Conservation (phyloP, 371 early-diverging fungal genomes). For the Coemansia sp. region DNA sequence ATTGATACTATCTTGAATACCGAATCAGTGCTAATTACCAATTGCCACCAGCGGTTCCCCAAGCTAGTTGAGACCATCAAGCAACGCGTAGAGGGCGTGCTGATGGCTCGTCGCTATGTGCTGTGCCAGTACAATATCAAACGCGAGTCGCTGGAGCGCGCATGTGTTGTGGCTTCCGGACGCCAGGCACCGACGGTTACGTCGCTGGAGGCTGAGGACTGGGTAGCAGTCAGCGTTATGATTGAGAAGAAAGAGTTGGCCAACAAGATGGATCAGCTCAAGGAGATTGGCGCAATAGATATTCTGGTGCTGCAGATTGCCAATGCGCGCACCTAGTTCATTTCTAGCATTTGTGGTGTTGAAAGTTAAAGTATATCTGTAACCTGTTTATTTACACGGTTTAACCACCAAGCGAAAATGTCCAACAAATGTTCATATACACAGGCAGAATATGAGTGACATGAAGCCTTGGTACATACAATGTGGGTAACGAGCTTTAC, state of each 20-base stretch:
- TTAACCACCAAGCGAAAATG: too few species aligned
- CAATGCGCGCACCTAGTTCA: constrained; percentile 66
- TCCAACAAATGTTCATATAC: too few species aligned
- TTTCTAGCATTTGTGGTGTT: too few species aligned
- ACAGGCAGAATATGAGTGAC: too few species aligned
- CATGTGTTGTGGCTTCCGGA: constrained; percentile 82
- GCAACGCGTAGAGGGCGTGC: constrained; percentile 86
- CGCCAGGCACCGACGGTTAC: constrained; percentile 89
- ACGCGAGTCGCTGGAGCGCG: constrained; percentile 61
- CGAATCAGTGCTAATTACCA: constrained; percentile 83
- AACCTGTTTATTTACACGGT: too few species aligned
- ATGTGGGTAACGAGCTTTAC: too few species aligned
- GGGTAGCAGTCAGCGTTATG: constrained; percentile 93
- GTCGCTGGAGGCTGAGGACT: constrained; percentile 77
- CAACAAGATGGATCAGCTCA: constrained; percentile 85
- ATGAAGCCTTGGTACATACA: too few species aligned
- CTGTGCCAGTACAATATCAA: constrained; percentile 87
- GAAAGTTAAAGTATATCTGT: too few species aligned
- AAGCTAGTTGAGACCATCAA: constrained; percentile 71
- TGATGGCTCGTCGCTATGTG: constrained; percentile 84
- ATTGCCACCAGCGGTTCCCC: constrained; percentile 59
- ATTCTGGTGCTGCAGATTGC: constrained; percentile 80
- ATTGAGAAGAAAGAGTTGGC: constrained; percentile 72
- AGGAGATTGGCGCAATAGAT: constrained; percentile 89
- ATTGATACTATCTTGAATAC: constrained; percentile 78